Base-by-base conservation (phyloP, 169 alveolate genomes). In the Cryptosporidium ryanae region DNA sequence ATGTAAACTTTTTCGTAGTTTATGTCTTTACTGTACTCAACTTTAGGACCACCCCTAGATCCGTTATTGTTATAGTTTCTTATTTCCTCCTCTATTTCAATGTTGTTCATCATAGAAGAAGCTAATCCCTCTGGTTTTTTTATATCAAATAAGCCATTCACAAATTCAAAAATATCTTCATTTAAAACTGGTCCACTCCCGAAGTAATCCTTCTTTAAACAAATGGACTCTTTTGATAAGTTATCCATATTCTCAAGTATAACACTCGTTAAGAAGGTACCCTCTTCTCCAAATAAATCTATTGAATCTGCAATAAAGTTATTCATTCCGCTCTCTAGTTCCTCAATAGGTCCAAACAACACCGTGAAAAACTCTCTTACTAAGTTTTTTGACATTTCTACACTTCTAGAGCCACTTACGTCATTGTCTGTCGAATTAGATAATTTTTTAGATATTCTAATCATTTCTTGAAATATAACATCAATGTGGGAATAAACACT, bases 241-340 rank as follows among this genome's bases (percentile, higher is more conserved):
- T n/a, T 61, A 15, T 76, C 49, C 0, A 76, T 15, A 44, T 76
- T 76, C n/a, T 76, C 87, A 8, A 76, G 34, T 31, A 76, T 25
- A 6, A n/a, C 23, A 55, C 27, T 59, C 15, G 38, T 59, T 8
- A 76, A 31, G 38, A 59, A 34, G 10, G 25, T 59, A 18, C 87
- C 52, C 1, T 55, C 49, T 10, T 76, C 64, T 25, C 87, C 87
- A 5, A 76, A 76, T 38, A 76, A 59, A 38, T 76, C 87, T 44
- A 76, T 76, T 13, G 34, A 32, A 10, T 76, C 87, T 43, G 50
- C 17, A 1, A 61, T 46, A 32, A 76, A 43, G 8, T 59, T 46
- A 38, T 76, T 61, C n/a, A 55, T 76, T 4, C 64, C 52, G 31
- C 38, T 31, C 38, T 57, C 87, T 38, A 44, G 3, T 23, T n/a